Base-by-base conservation (phyloP, 2,329 filamentous ascomycete genomes). In the Teratosphaeria pseudoeucalypti region DNA sequence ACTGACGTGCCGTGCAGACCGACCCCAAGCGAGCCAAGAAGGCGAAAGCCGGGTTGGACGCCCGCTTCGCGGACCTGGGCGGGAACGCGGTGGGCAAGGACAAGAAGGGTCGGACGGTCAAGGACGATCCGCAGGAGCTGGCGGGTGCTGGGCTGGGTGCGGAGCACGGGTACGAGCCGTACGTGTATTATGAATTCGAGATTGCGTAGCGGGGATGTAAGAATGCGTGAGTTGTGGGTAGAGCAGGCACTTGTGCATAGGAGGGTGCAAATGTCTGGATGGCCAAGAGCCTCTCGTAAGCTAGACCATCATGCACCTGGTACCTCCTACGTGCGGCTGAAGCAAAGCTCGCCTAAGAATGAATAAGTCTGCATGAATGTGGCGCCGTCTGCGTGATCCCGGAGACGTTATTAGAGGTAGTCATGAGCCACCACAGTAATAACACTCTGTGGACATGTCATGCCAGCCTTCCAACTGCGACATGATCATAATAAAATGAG, bases 181-280 rank as follows among this genome's bases (percentile, higher is more conserved):
- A 95, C 76, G 94, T 97, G 71, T 96, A 92, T 79, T 99, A 97
- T 76, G 90, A 96, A 73, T 89, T 97, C 72, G 89, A 94, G 71
- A 85, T 97, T 65, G 75, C 77, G 68, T 83, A 75, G 64, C 47
- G 56, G 52, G 29, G 5, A 19, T 47, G 52, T 60, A 14, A n/a
- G 26, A 10, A 12, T 43, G 14, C 32, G 54, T 19, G 34, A 43
- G 16, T 23, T 23, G 37, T n/a, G 37, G 16, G 11, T 43, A 43
- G 37, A 49, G 43, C 43, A 49, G 43, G 43, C 43, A 49, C 19
- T 49, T 23, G 37, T 43, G 37, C 16, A 43, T n/a, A 14, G 23
- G 23, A 23, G 23, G 23, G 23, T 23, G 23, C 1, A 23, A 23
- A 29, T 29, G 4, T 43, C 11, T 43, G 37, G 12, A 12, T n/a